Base-by-base conservation (phyloP, 805 yeast genomes). In the Debaryomyces hansenii region DNA sequence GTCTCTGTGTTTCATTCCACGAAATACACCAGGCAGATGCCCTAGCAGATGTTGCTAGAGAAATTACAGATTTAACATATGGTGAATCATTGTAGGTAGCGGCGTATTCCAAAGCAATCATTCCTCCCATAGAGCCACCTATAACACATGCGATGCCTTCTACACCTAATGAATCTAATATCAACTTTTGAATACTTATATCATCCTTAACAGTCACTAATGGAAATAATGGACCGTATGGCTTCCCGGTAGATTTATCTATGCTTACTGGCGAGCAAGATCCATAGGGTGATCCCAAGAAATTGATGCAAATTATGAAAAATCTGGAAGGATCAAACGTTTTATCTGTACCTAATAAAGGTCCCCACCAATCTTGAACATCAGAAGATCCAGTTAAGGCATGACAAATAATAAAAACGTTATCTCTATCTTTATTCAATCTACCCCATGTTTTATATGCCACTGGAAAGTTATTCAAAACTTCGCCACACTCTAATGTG, bases 101-200 rank as follows among this genome's bases (percentile, higher is more conserved):
- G 3, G 90, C 81, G 79, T 89, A 94, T 64, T 94, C 99, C 56
- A 94, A 70, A 0, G 91, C 90, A 38, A 90, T 70, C 98, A 94
- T 94, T 15, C 99, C 99, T 36, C 99, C 99, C 99, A 94, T 94
- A 20, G 98, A 91, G 0, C 99, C 99, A 34, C 99, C 99, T 47
- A 94, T 80, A 14, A 87, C 95, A 42, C 85, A 79, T 1, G 97
- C 97, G 24, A 92, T 72, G 47, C 83, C 78, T 44, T 76, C 77
- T n/a, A 94, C 89, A 0, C 89, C 90, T 39, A 94, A 67, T 4
- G 84, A 81, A 54, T 91, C 97, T 41, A 94, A 70, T 2, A 92
- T 84, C 42, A 84, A 61, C 54, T 74, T 81, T 57, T 94, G 98
- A 10, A 91, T 80, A 5, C 78, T 75, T 4, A 90, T 89, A 59